Evolutionary conservation across 2,329 filamentous ascomycete species (phyloP), one percentile per base, ranked within the genome.

Genomic region (Ascochyta rabiei): DNA sequence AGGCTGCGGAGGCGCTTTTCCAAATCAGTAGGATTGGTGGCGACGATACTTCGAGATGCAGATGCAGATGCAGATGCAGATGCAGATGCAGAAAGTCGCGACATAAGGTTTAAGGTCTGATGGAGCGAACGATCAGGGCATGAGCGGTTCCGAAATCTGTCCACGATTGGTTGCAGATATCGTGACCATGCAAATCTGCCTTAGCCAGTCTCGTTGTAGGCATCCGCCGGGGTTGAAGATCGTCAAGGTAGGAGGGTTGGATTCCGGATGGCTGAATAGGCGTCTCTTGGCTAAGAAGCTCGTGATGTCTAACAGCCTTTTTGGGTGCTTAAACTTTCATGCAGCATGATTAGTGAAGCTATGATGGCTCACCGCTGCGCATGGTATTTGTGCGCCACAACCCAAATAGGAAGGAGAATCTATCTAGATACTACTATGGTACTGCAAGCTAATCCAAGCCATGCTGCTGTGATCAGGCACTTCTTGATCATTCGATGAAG

Each of bases 371-470:
- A 15, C n/a, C 31, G 31, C n/a, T 45, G 7, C 21, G 21, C 37
- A 24, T 48, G 28, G 35, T 12, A 16, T 12, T 33, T 15, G 23
- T 24, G 26, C 40, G 16, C 40, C 19, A 38, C 19, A 19, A 6
- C 48, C 34, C 31, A 26, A 33, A 33, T 45, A 51, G 48, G 41
- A 44, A 51, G 48, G 48, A 51, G 48, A 33, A 16, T 33, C 34
- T 44, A 13, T 34, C 26, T 39, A n/a, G 18, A 44, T 13, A 19
- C 1, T 6, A 6, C 15, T 26, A 34, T 15, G 19, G 40, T 8
- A 18, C 31, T 19, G 24, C 24, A 44, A 51, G 48, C 33, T 44
- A 45, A 40, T 39, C 40, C 26, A 51, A 44, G 24, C 33, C 33
- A 18, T 31, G 33, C 15, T 44, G n/a, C 26, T 39, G 19, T 18